Conservation (phyloP, 495 filamentous ascomycete genomes). For the Umbilicaria muhlenbergii region DNA sequence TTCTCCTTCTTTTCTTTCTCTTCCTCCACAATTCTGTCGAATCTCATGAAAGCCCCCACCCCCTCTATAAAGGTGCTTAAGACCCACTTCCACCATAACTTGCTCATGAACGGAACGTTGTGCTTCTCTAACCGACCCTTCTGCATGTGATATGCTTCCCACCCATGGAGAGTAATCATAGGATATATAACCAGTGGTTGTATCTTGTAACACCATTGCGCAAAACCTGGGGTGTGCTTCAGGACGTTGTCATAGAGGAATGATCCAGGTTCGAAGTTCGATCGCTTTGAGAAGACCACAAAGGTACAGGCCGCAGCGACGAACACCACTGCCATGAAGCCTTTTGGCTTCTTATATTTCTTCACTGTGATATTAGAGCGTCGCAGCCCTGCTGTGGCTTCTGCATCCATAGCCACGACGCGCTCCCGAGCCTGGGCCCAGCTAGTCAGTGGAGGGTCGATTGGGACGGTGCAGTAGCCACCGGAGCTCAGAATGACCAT, state of each 20-base stretch:
- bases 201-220: constrained; percentile 30
- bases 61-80: constrained; percentile 44
- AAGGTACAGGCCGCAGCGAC: constrained; percentile 27
- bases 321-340: constrained; percentile 26
- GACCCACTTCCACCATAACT: constrained; percentile 49
- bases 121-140: constrained; percentile 35
- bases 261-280: constrained; percentile 37
- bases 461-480: constrained; percentile 34
- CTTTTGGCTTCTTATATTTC: constrained; percentile 33
- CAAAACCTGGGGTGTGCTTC: constrained; percentile 29
- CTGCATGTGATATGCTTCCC: constrained; percentile 36
- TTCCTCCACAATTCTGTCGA: constrained; percentile 37
- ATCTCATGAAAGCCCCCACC: constrained; percentile 31
- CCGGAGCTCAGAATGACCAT: constrained; percentile 33
- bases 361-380: constrained; percentile 39
- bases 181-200: constrained; percentile 28
- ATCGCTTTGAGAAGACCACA: constrained; percentile 26
- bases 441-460: constrained; percentile 45
- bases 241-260: constrained; percentile 19
- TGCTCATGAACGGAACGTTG: constrained; percentile 32
- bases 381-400: constrained; percentile 35
- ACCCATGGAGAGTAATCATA: constrained; percentile 35
- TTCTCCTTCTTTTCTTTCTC: constrained; percentile 29
- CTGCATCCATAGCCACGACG: constrained; percentile 52
- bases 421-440: constrained; percentile 45